Evolutionary conservation across 768 basidiomycete genomes (phyloP).

Genomic region (Gloeopeniophorella convolvens): DNA sequence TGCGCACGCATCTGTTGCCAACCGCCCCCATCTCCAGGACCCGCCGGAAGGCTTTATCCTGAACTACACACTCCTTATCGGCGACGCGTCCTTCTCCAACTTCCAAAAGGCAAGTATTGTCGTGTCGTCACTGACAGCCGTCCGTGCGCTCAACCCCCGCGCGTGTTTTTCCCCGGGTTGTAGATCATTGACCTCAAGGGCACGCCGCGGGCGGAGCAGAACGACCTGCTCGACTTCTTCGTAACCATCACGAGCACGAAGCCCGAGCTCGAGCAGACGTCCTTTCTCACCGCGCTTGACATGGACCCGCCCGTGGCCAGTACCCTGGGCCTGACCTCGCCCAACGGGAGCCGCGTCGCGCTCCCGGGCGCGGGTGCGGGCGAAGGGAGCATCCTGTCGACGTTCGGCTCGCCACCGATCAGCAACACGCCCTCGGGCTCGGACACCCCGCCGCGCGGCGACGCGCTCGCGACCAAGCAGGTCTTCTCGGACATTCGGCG

Average conservation of each 20-base stretch:
- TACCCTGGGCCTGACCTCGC: constrained; percentile 52
- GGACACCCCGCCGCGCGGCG: constrained; percentile 37
- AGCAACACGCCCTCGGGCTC: constrained; percentile 60
- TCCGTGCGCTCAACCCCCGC: neutral
- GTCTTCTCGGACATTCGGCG: constrained; percentile 86
- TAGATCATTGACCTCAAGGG: constrained; percentile 95
- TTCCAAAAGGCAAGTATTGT: constrained; percentile 82
- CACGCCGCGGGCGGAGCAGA: constrained; percentile 79
- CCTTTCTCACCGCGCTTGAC: constrained; percentile 89
- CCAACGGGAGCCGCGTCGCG: constrained; percentile 55
- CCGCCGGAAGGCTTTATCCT: constrained; percentile 91
- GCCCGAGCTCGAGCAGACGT: constrained; percentile 79
- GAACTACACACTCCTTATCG: constrained; percentile 91
- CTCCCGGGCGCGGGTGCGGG: constrained; percentile 35
- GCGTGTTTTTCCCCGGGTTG: neutral
- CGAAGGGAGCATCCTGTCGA: constrained; percentile 57
- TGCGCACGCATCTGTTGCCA: neutral
- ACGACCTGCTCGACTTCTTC: constrained; percentile 86
- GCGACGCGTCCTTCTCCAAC: constrained; percentile 91
- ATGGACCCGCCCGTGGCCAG: constrained; percentile 75
- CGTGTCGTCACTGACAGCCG: neutral
- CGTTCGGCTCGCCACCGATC: constrained; percentile 54
- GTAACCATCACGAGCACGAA: constrained; percentile 90
- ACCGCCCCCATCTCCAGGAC: constrained; percentile 44
- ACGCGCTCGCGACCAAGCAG: constrained; percentile 46